Base-by-base conservation (phyloP, 2,329 filamentous ascomycete species). In the Fusarium sororula region DNA sequence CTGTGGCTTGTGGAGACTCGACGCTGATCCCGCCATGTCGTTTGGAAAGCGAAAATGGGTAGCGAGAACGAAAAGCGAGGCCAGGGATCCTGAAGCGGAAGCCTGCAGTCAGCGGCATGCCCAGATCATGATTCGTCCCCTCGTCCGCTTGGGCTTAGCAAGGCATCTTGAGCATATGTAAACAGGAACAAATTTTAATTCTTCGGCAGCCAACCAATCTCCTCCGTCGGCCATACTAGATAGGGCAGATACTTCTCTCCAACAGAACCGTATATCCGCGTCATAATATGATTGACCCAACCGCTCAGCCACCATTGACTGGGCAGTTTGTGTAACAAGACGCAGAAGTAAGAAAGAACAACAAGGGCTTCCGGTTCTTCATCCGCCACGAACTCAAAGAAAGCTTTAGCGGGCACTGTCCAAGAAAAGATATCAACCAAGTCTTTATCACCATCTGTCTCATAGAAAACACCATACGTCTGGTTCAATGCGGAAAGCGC, bases 381-480 rank as follows among this genome's bases (percentile, higher is more conserved):
- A 5, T 53, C 44, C 0, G 20, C 24, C 24, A 59, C 56, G 38
- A 53, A 59, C 20, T 24, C 4, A 3, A 59, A 3, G 5, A 59
- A 59, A 0, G 8, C 20, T 13, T 59, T 51, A 0, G 15, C 56
- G 5, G 10, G 6, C 1, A 51, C 15, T 1, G 10, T 4, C 56
- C 56, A 59, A 3, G 24, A 30, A 20, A 59, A 59, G 3, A 59
- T 38, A 12, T 59, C 30, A 0, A 59, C 56, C 4, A 51, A 6
- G 2, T 59, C 56, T 3, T 38, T 30, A 3, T 59, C 42, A 6
- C 42, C 56, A 0, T 38, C 56, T 0, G 12, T 13, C 2, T 59
- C 56, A 11, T 24, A 18, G 3, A 59, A 59, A 30, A 59, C 42
- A 18, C 56, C 56, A 30, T 9, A 59, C 1, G 56, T 38, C 6